Base-by-base conservation (phyloP, 2,329 filamentous ascomycete species). In the Daldinia sp. region DNA sequence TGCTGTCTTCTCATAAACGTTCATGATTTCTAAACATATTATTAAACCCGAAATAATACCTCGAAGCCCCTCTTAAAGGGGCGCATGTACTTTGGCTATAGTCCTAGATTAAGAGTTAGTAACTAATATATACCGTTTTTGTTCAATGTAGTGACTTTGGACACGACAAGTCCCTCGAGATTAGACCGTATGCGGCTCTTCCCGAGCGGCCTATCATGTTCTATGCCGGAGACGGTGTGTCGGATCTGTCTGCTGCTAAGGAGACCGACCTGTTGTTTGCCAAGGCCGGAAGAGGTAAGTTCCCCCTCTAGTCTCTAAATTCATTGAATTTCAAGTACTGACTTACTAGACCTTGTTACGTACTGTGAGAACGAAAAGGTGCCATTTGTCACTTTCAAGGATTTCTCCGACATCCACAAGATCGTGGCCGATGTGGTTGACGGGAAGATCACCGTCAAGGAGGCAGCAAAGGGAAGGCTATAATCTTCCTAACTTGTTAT, bases 91-190 rank as follows among this genome's bases (percentile, higher is more conserved):
- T 19, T 21, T 27, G 6, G 15, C 39, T 6, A 53, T 41, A 37
- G 48, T 58, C 47, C 57, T 48, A 48, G 6, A 7, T 17, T 35
- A 35, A 3, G 11, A 54, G 13, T 34, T 7, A 45, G 52, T 60
- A 47, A 27, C 56, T 54, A 35, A 50, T 34, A 45, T 3, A 39
- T 4, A 11, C 17, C 21, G 21, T 43, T 72, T 56, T 71, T 30
- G 0, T 25, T 19, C 19, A 10, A 35, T 56, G 61, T 65, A 92
- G 90, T 74, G 85, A 89, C 61, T 96, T 96, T 72, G 95, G 95
- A n/a, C 95, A 99, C 76, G 94, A 99, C 83, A 99, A 99, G 86
- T 94, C 90, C 23, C 82, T 94, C 55, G 92, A 95, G 75, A 93
- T 99, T 72, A 88, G 92, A 68, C 93, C 93, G 52, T 98, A 98